phyloP scores from a whole-genome alignment of 2,329 filamentous ascomycete genomes.

The Colletotrichum acutatum region DNA sequence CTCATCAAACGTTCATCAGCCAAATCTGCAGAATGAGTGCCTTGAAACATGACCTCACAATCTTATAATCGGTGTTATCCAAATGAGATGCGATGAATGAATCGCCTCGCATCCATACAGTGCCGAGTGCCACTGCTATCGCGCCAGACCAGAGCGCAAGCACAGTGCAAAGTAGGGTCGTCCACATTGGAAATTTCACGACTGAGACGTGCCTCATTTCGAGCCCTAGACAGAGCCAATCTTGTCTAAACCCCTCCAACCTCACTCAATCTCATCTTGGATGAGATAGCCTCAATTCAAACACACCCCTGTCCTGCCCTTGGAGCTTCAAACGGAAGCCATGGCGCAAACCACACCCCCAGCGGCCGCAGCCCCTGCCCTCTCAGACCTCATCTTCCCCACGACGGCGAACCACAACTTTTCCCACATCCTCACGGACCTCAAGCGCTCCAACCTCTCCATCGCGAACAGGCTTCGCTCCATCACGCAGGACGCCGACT shows the following conservation, averaged over 20 bases:
- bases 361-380: slow-evolving; percentile 17
- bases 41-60: not conserved
- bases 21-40: not conserved
- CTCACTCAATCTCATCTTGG: not conserved
- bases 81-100: not conserved
- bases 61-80: not conserved
- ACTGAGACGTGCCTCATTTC: not conserved
- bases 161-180: not conserved
- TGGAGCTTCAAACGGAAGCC: not conserved
- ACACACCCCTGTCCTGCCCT: not conserved
- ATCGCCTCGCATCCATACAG: not conserved
- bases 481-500: slow-evolving; percentile 79
- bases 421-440: slow-evolving; percentile 74
- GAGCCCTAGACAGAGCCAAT: not conserved
- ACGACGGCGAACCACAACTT: slow-evolving; percentile 70
- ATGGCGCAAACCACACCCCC: slow-evolving; percentile 18
- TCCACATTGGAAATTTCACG: slow-evolving; percentile 3
- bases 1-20: not conserved
- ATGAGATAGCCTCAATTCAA: not conserved
- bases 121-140: not conserved
- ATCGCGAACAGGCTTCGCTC: slow-evolving; percentile 85
- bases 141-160: not conserved
- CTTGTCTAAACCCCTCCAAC: not conserved
- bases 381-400: slow-evolving; percentile 61
- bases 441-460: slow-evolving; percentile 81